Evolutionary conservation across 495 filamentous ascomycete species (phyloP).

Genomic region (Neurospora africana): DNA sequence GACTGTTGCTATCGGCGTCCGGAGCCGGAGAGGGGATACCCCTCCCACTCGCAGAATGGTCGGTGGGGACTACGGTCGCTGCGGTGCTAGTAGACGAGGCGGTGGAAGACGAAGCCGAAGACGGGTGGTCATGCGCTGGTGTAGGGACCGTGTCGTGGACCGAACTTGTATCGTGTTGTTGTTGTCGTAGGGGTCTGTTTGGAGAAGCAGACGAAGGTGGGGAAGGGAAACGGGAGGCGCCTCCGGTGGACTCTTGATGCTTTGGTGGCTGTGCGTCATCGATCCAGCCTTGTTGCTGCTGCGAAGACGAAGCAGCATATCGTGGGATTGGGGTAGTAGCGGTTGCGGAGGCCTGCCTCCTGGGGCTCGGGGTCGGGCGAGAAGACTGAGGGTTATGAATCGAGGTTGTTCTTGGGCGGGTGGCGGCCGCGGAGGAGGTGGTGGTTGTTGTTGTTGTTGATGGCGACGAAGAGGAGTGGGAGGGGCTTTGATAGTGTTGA

Average conservation of each 20-base stretch:
- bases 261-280: too few species aligned
- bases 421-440: slow-evolving; percentile 9
- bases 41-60: slow-evolving; percentile 7
- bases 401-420: not conserved
- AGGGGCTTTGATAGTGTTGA: slow-evolving; percentile 34
- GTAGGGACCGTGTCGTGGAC: slow-evolving; percentile 2
- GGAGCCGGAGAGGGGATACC: slow-evolving; percentile 55
- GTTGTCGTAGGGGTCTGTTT: slow-evolving; percentile 8
- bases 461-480: slow-evolving; percentile 27
- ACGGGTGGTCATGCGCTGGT: slow-evolving; percentile 17
- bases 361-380: slow-evolving; percentile 18
- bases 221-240: slow-evolving; percentile 35
- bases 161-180: slow-evolving; percentile 18
- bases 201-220: slow-evolving; percentile 40
- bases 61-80: slow-evolving; percentile 17
- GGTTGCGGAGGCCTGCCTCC: slow-evolving; percentile 18
- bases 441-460: too few species aligned
- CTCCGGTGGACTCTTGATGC: too few species aligned
- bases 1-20: slow-evolving; percentile 11
- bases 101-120: slow-evolving; percentile 34
- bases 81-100: slow-evolving; percentile 27
- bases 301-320: slow-evolving; percentile 1
- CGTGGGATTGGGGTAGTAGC: slow-evolving; percentile 2
- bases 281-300: slow-evolving; percentile 4
- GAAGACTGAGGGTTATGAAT: slow-evolving; percentile 3